These are phyloP conservation scores for Ustilago curta DNA, from an alignment of 1,284 basidiomycete genomes.

Conservation along the genomic window DNA sequence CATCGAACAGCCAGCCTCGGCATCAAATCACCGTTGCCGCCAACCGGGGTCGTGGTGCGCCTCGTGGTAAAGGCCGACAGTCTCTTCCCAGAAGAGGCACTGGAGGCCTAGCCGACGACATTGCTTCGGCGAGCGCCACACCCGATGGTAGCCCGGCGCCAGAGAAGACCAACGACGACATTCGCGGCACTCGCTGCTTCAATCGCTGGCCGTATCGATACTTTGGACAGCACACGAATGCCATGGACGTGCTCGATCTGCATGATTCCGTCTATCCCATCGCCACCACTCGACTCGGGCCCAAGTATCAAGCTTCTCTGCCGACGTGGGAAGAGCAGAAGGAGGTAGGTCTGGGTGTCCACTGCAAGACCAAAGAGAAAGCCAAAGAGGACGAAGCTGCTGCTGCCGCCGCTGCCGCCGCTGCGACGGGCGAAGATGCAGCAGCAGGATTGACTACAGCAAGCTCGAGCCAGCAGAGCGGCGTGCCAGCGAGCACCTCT, in stretches of 20 bases:
- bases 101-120: constrained; percentile 28
- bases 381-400: constrained; percentile 42
- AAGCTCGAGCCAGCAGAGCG: background rate
- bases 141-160: constrained; percentile 49
- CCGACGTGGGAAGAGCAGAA: constrained; percentile 63
- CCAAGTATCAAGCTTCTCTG: constrained; percentile 81
- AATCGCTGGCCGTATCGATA: constrained; percentile 97
- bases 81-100: constrained; percentile 26
- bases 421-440: constrained; percentile 25
- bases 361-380: constrained; percentile 29
- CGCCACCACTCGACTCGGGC: constrained; percentile 85
- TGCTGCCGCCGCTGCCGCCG: constrained; percentile 3
- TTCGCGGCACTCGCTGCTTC: constrained; percentile 77
- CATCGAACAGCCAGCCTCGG: constrained; percentile 13
- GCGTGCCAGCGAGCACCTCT: constrained; percentile 9
- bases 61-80: constrained; percentile 23
- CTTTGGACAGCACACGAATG: constrained; percentile 91
- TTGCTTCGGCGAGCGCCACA: constrained; percentile 33
- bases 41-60: constrained; percentile 36
- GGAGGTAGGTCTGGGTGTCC: constrained; percentile 45
- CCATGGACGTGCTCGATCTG: constrained; percentile 76
- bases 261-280: constrained; percentile 95
- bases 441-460: constrained; percentile 14
- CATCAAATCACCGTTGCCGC: constrained; percentile 26
- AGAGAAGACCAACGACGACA: constrained; percentile 57